Evolutionary conservation across 2,329 filamentous ascomycete genomes (phyloP).

Genomic region (Setomelanomma holmii): DNA sequence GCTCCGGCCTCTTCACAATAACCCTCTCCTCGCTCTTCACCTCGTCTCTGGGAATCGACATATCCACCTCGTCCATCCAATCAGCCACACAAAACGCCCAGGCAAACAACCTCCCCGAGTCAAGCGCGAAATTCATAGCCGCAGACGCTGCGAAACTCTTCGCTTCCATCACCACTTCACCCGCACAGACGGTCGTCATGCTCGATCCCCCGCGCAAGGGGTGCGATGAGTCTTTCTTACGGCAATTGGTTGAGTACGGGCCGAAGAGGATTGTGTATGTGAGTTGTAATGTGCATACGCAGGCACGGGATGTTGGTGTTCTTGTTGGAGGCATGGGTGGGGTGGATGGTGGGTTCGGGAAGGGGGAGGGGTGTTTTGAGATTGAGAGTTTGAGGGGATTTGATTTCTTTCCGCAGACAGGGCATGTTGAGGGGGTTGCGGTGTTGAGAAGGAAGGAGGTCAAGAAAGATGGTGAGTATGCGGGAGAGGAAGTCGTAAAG

Average conservation of each 20-base stretch:
- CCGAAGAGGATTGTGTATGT: slow-evolving; percentile 89
- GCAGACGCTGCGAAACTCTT: slow-evolving; percentile 89
- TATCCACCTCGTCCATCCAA: slow-evolving; percentile 77
- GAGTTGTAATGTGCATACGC: slow-evolving; percentile 97
- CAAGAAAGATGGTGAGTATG: too few species aligned
- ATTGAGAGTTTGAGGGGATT: slow-evolving; percentile 93
- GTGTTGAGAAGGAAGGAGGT: slow-evolving; percentile 58
- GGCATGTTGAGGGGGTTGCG: slow-evolving; percentile 71
- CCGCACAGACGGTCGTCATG: slow-evolving; percentile 88
- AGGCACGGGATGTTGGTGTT: slow-evolving; percentile 90
- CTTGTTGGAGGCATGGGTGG: slow-evolving; percentile 73
- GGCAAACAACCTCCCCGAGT: slow-evolving; percentile 74
- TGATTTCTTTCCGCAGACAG: slow-evolving; percentile 94
- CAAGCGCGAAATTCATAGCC: slow-evolving; percentile 85
- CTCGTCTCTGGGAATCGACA: slow-evolving; percentile 87
- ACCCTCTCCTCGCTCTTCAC: slow-evolving; percentile 83
- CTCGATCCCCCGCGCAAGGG: slow-evolving; percentile 97
- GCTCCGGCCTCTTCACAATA: slow-evolving; percentile 96
- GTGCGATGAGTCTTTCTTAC: slow-evolving; percentile 83
- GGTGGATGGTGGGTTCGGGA: slow-evolving; percentile 44
- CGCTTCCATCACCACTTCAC: slow-evolving; percentile 73
- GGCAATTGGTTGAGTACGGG: slow-evolving; percentile 78
- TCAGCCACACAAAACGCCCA: slow-evolving; percentile 80
- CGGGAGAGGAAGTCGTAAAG: too few species aligned
- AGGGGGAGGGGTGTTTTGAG: slow-evolving; percentile 66